A percentile compares a stretch with the other conserved stretches of the same genome.
Evolutionary conservation across 495 filamentous ascomycete species (phyloP).

Genomic region (Thermochaetoides thermophila): DNA sequence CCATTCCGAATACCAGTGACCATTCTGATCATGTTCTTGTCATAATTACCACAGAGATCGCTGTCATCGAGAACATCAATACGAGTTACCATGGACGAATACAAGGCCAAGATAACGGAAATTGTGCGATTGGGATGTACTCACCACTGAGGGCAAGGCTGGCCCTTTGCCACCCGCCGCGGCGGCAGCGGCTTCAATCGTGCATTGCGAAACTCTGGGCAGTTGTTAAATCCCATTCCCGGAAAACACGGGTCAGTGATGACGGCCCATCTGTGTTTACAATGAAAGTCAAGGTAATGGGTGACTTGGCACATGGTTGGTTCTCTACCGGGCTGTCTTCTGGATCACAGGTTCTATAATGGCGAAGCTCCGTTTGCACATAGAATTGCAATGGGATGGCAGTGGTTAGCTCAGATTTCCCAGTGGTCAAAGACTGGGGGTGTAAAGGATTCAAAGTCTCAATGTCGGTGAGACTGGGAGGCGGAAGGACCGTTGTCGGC

Average conservation of each 20-base stretch:
- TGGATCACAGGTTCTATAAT: no score
- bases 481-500: no score
- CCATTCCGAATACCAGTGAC: conserved; percentile 14
- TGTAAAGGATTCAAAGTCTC: no score
- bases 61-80: no score
- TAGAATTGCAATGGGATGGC: no score
- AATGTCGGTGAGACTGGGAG: no score
- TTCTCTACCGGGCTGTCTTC: no score
- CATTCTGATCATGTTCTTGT: conserved; percentile 22
- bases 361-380: no score
- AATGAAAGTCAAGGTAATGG: conserved; percentile 22
- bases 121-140: background rate
- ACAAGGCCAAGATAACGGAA: background rate
- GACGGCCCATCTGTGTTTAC: conserved; percentile 25
- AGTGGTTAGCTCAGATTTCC: no score
- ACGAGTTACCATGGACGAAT: no score
- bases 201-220: conserved; percentile 15
- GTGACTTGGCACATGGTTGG: conserved; percentile 20
- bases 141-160: conserved; percentile 16
- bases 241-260: conserved; percentile 21
- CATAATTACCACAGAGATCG: conserved; percentile 18
- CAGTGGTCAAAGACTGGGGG: no score
- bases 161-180: conserved; percentile 5
- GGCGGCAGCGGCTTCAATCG: conserved; percentile 11
- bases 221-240: conserved; percentile 23